A percentile compares a stretch with the other conserved stretches of the same genome.
Evolutionary conservation across 1,284 basidiomycete genomes (phyloP).

Genomic region (Austroboletus niveus): DNA sequence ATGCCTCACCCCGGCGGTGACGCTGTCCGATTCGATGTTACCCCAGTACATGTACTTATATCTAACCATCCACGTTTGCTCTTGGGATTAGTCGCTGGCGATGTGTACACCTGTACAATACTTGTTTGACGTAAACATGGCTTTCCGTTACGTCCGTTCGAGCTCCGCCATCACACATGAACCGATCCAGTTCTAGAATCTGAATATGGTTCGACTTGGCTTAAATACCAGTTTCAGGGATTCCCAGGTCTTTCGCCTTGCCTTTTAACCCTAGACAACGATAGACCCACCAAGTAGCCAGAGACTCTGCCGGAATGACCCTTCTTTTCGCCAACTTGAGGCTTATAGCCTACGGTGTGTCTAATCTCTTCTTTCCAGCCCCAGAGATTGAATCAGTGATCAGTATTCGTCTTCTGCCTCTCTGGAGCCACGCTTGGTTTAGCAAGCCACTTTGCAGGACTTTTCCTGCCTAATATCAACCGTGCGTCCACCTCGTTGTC

Average conservation of each 20-base stretch:
- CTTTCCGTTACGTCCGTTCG: too few relatives aligned
- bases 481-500: slow-evolving; percentile 40
- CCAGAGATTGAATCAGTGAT: slow-evolving; percentile 7
- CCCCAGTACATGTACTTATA: not conserved
- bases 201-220: slow-evolving; percentile 6
- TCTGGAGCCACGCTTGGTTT: slow-evolving; percentile 68
- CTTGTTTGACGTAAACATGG: slow-evolving; percentile 3
- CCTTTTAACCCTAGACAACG: slow-evolving; percentile 6
- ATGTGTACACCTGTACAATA: slow-evolving; percentile 8
- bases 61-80: too few relatives aligned
- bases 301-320: slow-evolving; percentile 41
- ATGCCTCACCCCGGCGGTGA: slow-evolving; percentile 49
- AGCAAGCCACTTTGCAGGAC: slow-evolving; percentile 57
- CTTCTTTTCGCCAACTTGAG: slow-evolving; percentile 54
- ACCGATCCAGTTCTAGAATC: not conserved
- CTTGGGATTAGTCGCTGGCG: too few relatives aligned
- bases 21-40: slow-evolving; percentile 4
- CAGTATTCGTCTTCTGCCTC: slow-evolving; percentile 58
- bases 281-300: slow-evolving; percentile 1
- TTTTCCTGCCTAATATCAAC: slow-evolving; percentile 64
- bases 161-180: not conserved
- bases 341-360: slow-evolving; percentile 49
- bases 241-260: slow-evolving; percentile 17
- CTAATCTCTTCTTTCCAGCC: not conserved
- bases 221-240: slow-evolving; percentile 14